These are phyloP conservation scores for Mucor velutinosus DNA, from an alignment of 371 early-diverging fungal species.

Conservation along the genomic window DNA sequence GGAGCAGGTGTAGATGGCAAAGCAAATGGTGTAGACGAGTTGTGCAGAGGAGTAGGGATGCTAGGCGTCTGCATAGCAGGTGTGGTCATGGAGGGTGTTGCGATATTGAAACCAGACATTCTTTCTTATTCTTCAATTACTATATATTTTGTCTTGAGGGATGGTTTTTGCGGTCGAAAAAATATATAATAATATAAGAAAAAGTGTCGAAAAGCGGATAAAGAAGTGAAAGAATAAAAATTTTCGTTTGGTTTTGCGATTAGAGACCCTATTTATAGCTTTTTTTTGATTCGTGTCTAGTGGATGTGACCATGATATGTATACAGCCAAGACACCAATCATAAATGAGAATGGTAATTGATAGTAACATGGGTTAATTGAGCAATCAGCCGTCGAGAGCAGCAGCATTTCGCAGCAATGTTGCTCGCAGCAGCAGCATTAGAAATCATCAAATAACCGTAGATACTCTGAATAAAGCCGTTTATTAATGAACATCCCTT, in stretches of 20 bases:
- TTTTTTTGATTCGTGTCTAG: constrained; percentile 1
- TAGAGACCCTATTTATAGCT: constrained; percentile 15
- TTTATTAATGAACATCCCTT: no score
- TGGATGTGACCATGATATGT: background rate
- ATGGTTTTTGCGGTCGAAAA: background rate
- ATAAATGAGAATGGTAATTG: background rate
- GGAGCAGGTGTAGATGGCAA: constrained; percentile 54
- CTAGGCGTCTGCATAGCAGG: constrained; percentile 56
- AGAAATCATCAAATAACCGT: no score
- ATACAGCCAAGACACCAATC: constrained; percentile 1
- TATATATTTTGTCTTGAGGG: background rate
- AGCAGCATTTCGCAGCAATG: no score
- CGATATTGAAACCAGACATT: constrained; percentile 56
- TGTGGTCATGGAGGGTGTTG: constrained; percentile 48
- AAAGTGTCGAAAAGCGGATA: constrained; percentile 20
- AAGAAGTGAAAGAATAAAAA: constrained; percentile 20
- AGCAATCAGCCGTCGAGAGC: no score
- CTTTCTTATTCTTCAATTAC: background rate
- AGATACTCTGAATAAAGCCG: no score
- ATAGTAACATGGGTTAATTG: background rate
- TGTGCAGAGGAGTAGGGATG: constrained; percentile 47
- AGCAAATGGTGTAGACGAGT: constrained; percentile 41
- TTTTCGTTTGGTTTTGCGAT: constrained; percentile 15
- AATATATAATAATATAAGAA: constrained; percentile 9
- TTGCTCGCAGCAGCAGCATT: no score